Evolutionary conservation across 345 rosid species (phyloP).

Genomic region (Litchi chinensis): DNA sequence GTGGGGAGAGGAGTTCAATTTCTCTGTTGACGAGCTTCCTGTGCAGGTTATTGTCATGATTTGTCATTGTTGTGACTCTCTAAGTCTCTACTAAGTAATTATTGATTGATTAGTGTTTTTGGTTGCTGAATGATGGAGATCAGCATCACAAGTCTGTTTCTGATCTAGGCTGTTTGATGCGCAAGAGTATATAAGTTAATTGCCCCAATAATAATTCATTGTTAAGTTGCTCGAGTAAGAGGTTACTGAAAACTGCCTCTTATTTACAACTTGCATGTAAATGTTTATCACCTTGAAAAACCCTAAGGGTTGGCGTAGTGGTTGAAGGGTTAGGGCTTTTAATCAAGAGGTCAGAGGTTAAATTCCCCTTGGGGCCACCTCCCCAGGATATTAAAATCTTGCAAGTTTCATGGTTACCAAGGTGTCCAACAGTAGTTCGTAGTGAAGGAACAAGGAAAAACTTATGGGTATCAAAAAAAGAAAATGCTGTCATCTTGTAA

Average conservation of each 20-base stretch:
- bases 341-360: not conserved
- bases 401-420: not conserved
- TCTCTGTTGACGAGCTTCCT: slow-evolving; percentile 89
- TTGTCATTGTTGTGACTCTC: not conserved
- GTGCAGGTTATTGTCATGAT: slow-evolving; percentile 56
- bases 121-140: slow-evolving; percentile 13
- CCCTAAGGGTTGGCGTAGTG: not conserved
- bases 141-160: not conserved
- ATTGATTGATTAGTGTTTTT: not conserved
- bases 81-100: not conserved
- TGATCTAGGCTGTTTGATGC: not conserved
- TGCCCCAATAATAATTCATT: not conserved
- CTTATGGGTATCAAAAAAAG: not conserved
- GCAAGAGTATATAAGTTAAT: not conserved
- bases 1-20: slow-evolving; percentile 99
- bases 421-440: not conserved
- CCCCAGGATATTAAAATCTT: not conserved
- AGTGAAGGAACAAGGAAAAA: not conserved
- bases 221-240: not conserved
- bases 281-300: not conserved
- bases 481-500: not conserved
- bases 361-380: not conserved
- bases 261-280: not conserved
- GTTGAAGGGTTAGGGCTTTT: not conserved
- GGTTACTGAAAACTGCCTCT: not conserved